phyloP scores from a whole-genome alignment of 768 basidiomycete genomes.

The Gyrodon lividus region DNA sequence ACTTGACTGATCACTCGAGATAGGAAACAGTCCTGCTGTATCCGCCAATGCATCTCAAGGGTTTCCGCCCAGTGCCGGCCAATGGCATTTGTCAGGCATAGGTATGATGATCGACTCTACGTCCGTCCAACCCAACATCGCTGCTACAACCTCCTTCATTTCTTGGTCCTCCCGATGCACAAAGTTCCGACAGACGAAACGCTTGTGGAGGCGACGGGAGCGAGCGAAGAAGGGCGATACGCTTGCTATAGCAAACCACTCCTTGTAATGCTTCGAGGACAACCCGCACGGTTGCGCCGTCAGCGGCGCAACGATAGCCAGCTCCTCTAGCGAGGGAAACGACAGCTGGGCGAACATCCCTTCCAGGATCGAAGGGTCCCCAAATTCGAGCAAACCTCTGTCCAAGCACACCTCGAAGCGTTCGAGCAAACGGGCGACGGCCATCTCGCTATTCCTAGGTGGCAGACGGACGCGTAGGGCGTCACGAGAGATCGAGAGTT shows the following conservation, averaged over 20 bases:
- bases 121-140: too few relatives aligned
- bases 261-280: not conserved
- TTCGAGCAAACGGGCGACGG: conserved; percentile 7
- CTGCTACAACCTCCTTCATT: not conserved
- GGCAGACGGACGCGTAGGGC: conserved; percentile 11
- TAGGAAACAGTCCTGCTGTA: not conserved
- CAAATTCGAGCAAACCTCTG: conserved; percentile 20
- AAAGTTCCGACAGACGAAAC: conserved; percentile 5
- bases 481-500: conserved; percentile 11
- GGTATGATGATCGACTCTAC: too few relatives aligned
- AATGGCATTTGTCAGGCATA: not conserved
- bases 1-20: too few relatives aligned
- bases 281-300: not conserved
- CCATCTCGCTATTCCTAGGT: not conserved
- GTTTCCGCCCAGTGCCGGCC: not conserved
- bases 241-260: conserved; percentile 17
- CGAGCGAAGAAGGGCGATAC: conserved; percentile 15
- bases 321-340: conserved; percentile 18
- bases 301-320: conserved; percentile 11
- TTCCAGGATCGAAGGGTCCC: conserved; percentile 15
- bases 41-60: not conserved
- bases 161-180: not conserved
- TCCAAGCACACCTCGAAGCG: conserved; percentile 21
- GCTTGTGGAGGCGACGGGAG: conserved; percentile 4
- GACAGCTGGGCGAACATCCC: conserved; percentile 21